Percentiles rank a stretch among this genome's conserved stretches.
Evolutionary conservation across 768 basidiomycete genomes (phyloP).

Genomic region (Neoboletus magnificus): DNA sequence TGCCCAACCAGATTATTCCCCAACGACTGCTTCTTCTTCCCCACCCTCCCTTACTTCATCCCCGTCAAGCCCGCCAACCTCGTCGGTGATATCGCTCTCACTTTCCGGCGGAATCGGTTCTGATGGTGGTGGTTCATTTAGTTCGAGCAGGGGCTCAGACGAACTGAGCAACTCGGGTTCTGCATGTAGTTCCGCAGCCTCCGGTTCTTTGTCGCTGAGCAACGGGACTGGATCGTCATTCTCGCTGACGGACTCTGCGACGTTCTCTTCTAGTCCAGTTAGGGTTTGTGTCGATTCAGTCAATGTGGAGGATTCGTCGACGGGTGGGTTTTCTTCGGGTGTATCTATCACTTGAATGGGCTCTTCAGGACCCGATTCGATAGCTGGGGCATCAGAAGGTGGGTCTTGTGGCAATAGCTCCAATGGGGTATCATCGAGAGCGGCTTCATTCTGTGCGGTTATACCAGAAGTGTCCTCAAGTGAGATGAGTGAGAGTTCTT

Average conservation of each 20-base stretch:
- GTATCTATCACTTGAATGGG: neutral
- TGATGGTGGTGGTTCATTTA: conserved; percentile 31
- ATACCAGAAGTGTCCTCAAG: conserved; percentile 17
- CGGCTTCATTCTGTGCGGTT: neutral
- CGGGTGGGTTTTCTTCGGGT: neutral
- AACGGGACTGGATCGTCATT: neutral
- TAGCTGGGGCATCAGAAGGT: neutral
- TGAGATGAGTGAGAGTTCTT: conserved; percentile 25
- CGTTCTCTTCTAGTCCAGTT: conserved; percentile 1
- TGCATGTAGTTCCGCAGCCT: neutral
- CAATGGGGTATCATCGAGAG: neutral
- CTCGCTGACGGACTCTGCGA: conserved; percentile 6
- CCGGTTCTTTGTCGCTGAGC: neutral
- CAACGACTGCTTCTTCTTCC: conserved; percentile 14
- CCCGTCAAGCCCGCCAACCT: conserved; percentile 18
- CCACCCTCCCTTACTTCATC: conserved; percentile 17
- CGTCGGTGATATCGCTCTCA: conserved; percentile 36
- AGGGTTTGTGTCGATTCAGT: conserved; percentile 3
- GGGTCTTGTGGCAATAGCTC: conserved; percentile 1
- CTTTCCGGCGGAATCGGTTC: conserved; percentile 33
- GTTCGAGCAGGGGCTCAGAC: conserved; percentile 18
- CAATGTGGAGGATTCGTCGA: neutral
- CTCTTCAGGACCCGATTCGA: conserved; percentile 13
- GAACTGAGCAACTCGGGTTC: conserved; percentile 6
- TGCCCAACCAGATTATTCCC: conserved; percentile 1